These are phyloP conservation scores for Xylaria sp. DNA, from an alignment of 2,329 filamentous ascomycete species.

Conservation along the genomic window DNA sequence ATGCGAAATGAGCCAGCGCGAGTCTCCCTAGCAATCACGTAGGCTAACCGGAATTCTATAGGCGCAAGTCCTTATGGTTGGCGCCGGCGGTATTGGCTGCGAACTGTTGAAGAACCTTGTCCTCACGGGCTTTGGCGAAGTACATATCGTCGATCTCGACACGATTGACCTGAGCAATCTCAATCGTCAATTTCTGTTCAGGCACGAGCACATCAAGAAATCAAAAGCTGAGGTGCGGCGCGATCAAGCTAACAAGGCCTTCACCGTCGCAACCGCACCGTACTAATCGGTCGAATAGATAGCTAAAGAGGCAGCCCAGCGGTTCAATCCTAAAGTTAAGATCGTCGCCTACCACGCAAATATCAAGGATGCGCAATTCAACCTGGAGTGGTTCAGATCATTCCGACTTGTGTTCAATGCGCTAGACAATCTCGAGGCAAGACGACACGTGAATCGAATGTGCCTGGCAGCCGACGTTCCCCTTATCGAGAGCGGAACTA, in stretches of 20 bases:
- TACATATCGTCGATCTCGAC: slow-evolving; percentile 96
- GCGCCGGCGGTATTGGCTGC: slow-evolving; percentile 96
- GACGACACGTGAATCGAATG: slow-evolving; percentile 97
- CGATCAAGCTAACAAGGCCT: slow-evolving; percentile 32
- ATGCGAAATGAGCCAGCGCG: slow-evolving; percentile 27
- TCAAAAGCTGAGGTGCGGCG: slow-evolving; percentile 84
- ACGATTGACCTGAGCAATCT: slow-evolving; percentile 98
- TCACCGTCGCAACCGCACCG: slow-evolving; percentile 17
- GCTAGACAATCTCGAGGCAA: slow-evolving; percentile 92
- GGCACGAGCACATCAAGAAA: slow-evolving; percentile 97
- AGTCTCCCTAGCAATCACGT: slow-evolving; percentile 4
- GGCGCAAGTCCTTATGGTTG: slow-evolving; percentile 92
- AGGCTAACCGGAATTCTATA: slow-evolving; percentile 58
- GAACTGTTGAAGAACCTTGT: slow-evolving; percentile 97
- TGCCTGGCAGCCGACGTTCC: slow-evolving; percentile 91
- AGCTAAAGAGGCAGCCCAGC: slow-evolving; percentile 88
- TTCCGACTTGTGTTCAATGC: slow-evolving; percentile 96
- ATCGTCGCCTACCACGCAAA: slow-evolving; percentile 93
- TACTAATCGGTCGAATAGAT: slow-evolving; percentile 65
- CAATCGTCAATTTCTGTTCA: slow-evolving; percentile 96
- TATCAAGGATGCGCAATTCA: slow-evolving; percentile 90
- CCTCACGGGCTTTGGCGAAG: slow-evolving; percentile 88
- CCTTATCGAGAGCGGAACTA: slow-evolving; percentile 95
- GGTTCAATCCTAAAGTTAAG: slow-evolving; percentile 88
- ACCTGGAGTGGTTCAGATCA: slow-evolving; percentile 84